Percentiles rank a stretch among this genome's conserved stretches.
These are phyloP conservation scores for Circinella umbellata DNA, from an alignment of 371 early-diverging fungal species.

Conservation along the genomic window DNA sequence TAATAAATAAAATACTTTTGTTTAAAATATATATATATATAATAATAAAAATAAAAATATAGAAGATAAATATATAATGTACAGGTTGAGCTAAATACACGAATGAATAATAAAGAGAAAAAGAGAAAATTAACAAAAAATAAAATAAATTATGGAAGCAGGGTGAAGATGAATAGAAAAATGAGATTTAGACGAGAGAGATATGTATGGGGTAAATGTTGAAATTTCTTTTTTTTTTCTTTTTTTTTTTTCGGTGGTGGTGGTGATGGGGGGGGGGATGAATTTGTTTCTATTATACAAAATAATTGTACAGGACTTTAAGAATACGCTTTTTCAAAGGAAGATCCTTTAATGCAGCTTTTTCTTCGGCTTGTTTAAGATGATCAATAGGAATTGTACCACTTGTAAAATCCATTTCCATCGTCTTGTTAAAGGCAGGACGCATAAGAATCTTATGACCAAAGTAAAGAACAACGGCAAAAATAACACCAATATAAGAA, in stretches of 20 bases:
- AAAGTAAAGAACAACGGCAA: slow-evolving; percentile 57
- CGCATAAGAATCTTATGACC: slow-evolving; percentile 56
- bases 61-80: background rate
- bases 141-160: background rate
- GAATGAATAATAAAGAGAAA: background rate
- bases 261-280: background rate
- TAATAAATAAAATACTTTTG: too few species aligned
- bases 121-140: background rate
- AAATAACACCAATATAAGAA: slow-evolving; percentile 59
- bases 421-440: slow-evolving; percentile 37
- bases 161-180: background rate
- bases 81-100: slow-evolving; percentile 3
- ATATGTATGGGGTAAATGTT: background rate
- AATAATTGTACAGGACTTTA: background rate
- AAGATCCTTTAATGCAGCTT: background rate
- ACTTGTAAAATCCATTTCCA: slow-evolving; percentile 56
- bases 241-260: background rate
- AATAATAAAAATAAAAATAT: background rate
- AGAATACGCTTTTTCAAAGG: background rate
- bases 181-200: background rate
- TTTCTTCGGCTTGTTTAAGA: slow-evolving; percentile 20
- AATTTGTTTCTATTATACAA: background rate
- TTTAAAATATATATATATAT: background rate
- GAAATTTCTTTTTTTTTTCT: background rate
- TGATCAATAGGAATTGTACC: slow-evolving; percentile 39